These are phyloP conservation scores for Candida albicans DNA, from an alignment of 1,139 yeast species.

Conservation along the genomic window DNA sequence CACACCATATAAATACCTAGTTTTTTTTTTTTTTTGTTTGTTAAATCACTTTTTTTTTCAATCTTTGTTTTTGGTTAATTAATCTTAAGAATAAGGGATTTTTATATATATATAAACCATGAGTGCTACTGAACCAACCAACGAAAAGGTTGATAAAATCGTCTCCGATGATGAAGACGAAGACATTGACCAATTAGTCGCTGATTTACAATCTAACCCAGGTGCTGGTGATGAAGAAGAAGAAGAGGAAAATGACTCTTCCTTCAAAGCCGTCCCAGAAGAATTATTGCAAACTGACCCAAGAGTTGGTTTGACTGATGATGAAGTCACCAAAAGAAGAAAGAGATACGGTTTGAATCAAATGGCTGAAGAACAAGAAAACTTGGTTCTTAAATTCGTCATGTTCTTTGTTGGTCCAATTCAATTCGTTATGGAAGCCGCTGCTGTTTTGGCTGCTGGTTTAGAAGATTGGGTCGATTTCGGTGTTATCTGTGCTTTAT, in stretches of 20 bases:
- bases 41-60: no score
- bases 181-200: slow-evolving; percentile 85
- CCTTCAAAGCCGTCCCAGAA: slow-evolving; percentile 79
- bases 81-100: not conserved
- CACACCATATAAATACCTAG: no score
- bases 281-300: slow-evolving; percentile 89
- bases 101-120: slow-evolving; percentile 16
- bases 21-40: no score
- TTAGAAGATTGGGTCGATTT: slow-evolving; percentile 98
- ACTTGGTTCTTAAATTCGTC: slow-evolving; percentile 76
- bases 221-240: slow-evolving; percentile 44
- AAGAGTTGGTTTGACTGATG: slow-evolving; percentile 72
- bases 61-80: not conserved
- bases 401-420: slow-evolving; percentile 97
- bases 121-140: slow-evolving; percentile 54
- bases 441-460: slow-evolving; percentile 97
- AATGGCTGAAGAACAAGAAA: slow-evolving; percentile 93
- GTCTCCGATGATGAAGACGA: slow-evolving; percentile 72
- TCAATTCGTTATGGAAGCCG: slow-evolving; percentile 99
- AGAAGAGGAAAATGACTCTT: slow-evolving; percentile 55
- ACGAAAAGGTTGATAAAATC: slow-evolving; percentile 47
- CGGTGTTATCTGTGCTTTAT: slow-evolving; percentile 93
- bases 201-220: slow-evolving; percentile 83
- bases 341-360: slow-evolving; percentile 93
- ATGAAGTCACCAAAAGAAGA: slow-evolving; percentile 83